Conservation (phyloP, 768 basidiomycete species). For the Neoboletus subvelutipes region DNA sequence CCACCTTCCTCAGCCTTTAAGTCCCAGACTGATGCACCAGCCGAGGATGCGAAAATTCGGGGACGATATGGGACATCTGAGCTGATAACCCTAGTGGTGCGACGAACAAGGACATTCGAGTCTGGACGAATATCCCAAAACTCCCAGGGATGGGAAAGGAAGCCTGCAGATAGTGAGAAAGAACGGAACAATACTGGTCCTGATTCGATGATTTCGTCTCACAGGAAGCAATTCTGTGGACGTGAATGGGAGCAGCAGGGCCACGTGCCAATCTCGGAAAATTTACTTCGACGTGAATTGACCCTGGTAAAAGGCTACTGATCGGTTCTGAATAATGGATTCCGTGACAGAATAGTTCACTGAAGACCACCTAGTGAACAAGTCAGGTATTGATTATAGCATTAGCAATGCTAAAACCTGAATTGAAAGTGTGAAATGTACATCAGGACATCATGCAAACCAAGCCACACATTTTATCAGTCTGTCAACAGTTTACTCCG, state of each 20-base stretch:
- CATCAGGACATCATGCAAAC: too few species aligned
- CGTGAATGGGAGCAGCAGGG: neutral
- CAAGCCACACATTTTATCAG: neutral
- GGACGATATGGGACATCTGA: neutral
- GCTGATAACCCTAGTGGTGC: neutral
- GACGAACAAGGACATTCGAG: neutral
- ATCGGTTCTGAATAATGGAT: neutral
- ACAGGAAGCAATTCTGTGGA: conserved; percentile 7
- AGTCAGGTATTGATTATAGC: neutral
- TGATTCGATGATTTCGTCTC: conserved; percentile 9
- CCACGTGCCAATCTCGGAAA: neutral
- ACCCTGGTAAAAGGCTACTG: neutral
- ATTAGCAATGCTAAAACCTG: neutral
- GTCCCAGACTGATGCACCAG: neutral
- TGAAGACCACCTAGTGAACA: neutral
- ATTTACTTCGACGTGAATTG: neutral
- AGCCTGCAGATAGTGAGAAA: neutral
- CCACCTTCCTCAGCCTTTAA: conserved; percentile 6
- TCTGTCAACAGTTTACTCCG: neutral
- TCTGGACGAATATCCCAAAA: neutral
- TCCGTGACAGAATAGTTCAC: neutral
- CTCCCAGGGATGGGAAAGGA: conserved; percentile 12
- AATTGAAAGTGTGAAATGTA: neutral
- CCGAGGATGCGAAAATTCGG: neutral
- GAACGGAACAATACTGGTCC: neutral